phyloP scores from a whole-genome alignment of 1,139 yeast species.

The Zhuliangozyma blackwelliae region DNA sequence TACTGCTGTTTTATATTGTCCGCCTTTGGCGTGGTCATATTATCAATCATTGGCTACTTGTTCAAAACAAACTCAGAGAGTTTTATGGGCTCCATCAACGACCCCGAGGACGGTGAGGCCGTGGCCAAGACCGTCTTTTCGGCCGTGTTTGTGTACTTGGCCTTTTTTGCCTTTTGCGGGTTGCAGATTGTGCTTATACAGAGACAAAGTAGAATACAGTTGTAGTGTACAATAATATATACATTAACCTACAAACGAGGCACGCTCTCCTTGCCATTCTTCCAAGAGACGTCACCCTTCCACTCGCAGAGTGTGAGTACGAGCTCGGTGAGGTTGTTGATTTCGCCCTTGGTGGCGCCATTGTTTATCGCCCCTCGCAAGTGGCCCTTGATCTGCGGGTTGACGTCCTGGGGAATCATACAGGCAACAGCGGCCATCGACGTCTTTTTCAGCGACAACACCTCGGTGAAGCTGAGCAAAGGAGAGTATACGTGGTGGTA shows the following conservation, averaged over 20 bases:
- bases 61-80: conserved; percentile 82
- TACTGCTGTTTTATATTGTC: conserved; percentile 94
- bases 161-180: conserved; percentile 85
- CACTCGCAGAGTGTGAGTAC: conserved; percentile 65
- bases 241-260: conserved; percentile 38
- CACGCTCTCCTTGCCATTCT: conserved; percentile 53
- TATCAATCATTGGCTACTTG: conserved; percentile 77
- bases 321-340: conserved; percentile 54
- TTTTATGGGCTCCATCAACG: conserved; percentile 86
- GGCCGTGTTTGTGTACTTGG: conserved; percentile 80
- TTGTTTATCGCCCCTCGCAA: conserved; percentile 76
- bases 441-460: conserved; percentile 66
- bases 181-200: conserved; percentile 65
- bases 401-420: conserved; percentile 86
- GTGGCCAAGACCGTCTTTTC: conserved; percentile 88
- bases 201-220: conserved; percentile 56
- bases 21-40: conserved; percentile 83
- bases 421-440: conserved; percentile 74
- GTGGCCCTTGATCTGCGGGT: conserved; percentile 89
- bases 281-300: conserved; percentile 57
- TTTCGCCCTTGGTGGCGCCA: conserved; percentile 65
- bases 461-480: conserved; percentile 60
- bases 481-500: conserved; percentile 78
- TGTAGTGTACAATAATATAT: conserved; percentile 10
- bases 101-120: conserved; percentile 90